Evolutionary conservation across 192 early-diverging fungal species (phyloP).

Genomic region (Thoreauomyces humboldtii): DNA sequence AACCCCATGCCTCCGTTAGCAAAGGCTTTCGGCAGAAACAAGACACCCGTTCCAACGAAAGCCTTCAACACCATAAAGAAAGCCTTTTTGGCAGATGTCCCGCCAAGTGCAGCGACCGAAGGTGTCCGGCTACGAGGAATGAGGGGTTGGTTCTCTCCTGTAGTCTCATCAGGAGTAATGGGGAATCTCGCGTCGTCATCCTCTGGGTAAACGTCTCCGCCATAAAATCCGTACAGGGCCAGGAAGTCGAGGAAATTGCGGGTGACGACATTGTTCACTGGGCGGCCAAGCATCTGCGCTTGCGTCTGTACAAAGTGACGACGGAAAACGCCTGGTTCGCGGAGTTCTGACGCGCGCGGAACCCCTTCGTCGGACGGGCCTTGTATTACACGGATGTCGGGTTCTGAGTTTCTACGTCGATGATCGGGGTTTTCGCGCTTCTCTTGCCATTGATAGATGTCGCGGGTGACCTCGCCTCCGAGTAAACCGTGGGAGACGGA

Average conservation of each 20-base stretch:
- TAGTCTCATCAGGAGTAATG: not conserved
- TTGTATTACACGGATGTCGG: conserved; percentile 32
- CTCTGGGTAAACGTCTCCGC: conserved; percentile 82
- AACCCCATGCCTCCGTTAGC: conserved; percentile 53
- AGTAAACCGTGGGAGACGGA: conserved; percentile 38
- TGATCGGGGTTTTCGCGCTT: conserved; percentile 27
- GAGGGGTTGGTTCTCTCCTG: conserved; percentile 36
- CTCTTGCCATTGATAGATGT: conserved; percentile 88
- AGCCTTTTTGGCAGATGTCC: conserved; percentile 47
- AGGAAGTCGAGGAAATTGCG: conserved; percentile 94
- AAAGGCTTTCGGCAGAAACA: conserved; percentile 62
- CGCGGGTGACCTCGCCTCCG: conserved; percentile 75
- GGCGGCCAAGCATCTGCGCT: conserved; percentile 62
- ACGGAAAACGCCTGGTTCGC: conserved; percentile 84
- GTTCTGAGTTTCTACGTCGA: conserved; percentile 42
- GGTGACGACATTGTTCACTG: conserved; percentile 63
- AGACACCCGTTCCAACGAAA: conserved; percentile 62
- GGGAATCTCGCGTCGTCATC: conserved; percentile 41
- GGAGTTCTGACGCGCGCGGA: conserved; percentile 51
- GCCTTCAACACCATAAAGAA: conserved; percentile 63
- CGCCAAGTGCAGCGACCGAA: conserved; percentile 33
- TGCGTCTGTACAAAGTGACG: conserved; percentile 79
- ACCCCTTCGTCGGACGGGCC: conserved; percentile 11
- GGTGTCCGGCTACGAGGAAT: conserved; percentile 30
- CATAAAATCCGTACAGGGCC: conserved; percentile 90